Conservation (phyloP, 441 rosid genomes). For the Omphalea diandra region DNA sequence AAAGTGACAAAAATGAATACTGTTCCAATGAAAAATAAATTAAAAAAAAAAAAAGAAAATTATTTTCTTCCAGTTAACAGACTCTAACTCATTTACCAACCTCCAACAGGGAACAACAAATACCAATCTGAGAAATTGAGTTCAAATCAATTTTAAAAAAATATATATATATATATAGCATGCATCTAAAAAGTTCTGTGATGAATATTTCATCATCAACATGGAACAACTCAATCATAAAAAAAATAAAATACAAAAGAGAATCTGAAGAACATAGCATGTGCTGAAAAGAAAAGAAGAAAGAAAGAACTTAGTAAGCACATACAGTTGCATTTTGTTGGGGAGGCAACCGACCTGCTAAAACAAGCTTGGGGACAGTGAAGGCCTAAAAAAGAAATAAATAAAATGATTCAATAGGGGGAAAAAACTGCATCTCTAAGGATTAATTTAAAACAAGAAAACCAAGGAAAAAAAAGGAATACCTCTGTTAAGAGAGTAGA, state of each 20-base stretch:
- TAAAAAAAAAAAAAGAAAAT: background rate
- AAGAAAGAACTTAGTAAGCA: conserved; percentile 25
- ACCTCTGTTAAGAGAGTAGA: conserved; percentile 97
- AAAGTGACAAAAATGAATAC: too few species aligned
- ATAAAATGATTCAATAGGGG: conserved; percentile 29
- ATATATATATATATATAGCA: background rate
- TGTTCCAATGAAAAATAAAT: too few species aligned
- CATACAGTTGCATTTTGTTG: conserved; percentile 99
- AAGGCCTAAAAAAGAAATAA: conserved; percentile 60
- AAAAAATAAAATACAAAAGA: conserved; percentile 1
- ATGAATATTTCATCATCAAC: background rate
- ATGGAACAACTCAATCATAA: background rate
- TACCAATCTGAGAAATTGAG: background rate
- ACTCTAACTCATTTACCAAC: background rate
- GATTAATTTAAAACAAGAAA: conserved; percentile 14
- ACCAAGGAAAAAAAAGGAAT: background rate
- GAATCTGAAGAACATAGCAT: background rate
- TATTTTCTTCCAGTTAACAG: background rate
- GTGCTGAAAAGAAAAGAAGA: background rate
- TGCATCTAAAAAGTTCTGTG: background rate
- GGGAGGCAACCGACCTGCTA: conserved; percentile 98
- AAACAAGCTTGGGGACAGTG: conserved; percentile 96
- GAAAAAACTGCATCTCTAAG: conserved; percentile 17
- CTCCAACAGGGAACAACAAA: background rate
- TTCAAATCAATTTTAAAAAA: background rate